Conservation (phyloP, 352 stramenopile genomes). For the Phytophthora pseudosyringae region DNA sequence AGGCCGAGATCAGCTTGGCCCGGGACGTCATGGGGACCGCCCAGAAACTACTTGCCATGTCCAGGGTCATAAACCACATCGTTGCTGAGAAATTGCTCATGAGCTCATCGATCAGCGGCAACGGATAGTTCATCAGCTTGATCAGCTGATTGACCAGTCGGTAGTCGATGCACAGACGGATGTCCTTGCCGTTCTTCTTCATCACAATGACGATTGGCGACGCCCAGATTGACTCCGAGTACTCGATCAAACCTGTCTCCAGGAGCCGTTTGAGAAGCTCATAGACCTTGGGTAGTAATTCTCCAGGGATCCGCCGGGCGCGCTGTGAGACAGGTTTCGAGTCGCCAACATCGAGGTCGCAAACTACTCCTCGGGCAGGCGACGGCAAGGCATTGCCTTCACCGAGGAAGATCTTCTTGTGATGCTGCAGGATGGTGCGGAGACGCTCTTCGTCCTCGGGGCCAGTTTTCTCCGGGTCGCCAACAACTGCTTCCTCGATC, state of each 20-base stretch:
- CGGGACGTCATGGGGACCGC: background rate
- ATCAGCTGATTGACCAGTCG: constrained; percentile 21
- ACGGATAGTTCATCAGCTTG: constrained; percentile 28
- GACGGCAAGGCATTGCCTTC: background rate
- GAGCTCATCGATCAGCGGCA: constrained; percentile 31
- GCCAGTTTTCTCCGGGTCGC: background rate
- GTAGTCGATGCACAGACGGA: constrained; percentile 28
- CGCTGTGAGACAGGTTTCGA: constrained; percentile 10
- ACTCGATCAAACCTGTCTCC: constrained; percentile 14
- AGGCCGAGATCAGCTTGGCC: constrained; percentile 20
- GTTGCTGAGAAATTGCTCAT: too few species aligned
- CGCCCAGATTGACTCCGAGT: constrained; percentile 9
- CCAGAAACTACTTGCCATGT: background rate
- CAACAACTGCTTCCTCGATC: background rate
- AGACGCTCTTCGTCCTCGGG: background rate
- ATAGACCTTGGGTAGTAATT: constrained; percentile 16
- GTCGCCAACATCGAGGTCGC: constrained; percentile 22
- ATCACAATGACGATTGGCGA: background rate
- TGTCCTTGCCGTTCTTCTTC: constrained; percentile 26
- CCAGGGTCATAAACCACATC: background rate
- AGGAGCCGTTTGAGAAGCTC: constrained; percentile 14
- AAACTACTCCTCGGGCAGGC: constrained; percentile 15
- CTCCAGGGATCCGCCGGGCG: background rate
- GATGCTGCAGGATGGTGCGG: background rate
- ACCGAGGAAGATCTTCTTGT: background rate